phyloP scores from a whole-genome alignment of 129 eudicot species.

The Chrysanthemum seticuspe region DNA sequence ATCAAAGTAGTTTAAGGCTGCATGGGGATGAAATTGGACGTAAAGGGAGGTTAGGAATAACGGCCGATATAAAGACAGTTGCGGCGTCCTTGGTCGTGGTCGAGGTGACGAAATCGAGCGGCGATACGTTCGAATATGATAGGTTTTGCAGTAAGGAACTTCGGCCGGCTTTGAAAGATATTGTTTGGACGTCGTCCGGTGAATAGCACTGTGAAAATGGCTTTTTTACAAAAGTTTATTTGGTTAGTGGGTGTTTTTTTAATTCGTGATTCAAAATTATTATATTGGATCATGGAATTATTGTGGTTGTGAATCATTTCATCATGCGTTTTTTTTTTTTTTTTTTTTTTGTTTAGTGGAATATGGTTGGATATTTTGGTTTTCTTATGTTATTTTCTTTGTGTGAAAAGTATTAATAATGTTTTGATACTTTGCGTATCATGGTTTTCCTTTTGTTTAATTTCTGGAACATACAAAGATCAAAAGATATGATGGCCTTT shows the following conservation, averaged over 20 bases:
- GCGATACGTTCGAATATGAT: constrained; percentile 82
- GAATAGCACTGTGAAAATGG: constrained; percentile 8
- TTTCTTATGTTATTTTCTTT: neutral
- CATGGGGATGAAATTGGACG: constrained; percentile 67
- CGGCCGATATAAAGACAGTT: constrained; percentile 64
- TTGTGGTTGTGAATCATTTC: constrained; percentile 14
- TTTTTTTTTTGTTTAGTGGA: neutral
- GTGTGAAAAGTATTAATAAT: neutral
- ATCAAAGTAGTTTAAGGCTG: constrained; percentile 59
- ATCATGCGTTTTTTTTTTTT: neutral
- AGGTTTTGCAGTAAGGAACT: constrained; percentile 80
- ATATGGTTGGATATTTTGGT: constrained; percentile 1
- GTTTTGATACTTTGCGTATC: neutral
- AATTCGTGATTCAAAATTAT: constrained; percentile 30
- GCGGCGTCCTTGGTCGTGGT: constrained; percentile 79
- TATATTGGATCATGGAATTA: constrained; percentile 29
- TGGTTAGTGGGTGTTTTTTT: neutral
- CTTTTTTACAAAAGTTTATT: neutral
- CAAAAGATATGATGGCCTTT: too few species aligned
- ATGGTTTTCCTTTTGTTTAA: too few species aligned
- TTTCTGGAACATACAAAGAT: too few species aligned
- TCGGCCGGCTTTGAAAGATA: constrained; percentile 81
- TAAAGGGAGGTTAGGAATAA: constrained; percentile 69
- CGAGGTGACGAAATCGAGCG: constrained; percentile 77
- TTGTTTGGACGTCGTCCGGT: constrained; percentile 46